These are phyloP conservation scores for Fusarium ramigenum DNA, from an alignment of 2,329 filamentous ascomycete species.

Conservation along the genomic window DNA sequence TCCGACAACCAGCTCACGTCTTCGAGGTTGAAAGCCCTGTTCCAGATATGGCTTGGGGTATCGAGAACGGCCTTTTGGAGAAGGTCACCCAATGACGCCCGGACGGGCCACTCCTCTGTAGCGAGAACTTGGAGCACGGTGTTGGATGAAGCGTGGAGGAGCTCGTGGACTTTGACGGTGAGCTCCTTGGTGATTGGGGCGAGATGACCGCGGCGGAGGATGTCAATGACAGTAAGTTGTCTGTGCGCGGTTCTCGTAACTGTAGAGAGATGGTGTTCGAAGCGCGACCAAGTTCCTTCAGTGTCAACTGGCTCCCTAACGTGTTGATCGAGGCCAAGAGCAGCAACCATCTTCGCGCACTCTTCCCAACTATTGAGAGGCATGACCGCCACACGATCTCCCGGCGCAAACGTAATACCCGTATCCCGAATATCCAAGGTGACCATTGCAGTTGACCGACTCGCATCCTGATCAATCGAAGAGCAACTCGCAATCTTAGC, in stretches of 20 bases:
- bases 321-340: constrained; percentile 58
- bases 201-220: constrained; percentile 61
- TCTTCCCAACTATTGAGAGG: constrained; percentile 64
- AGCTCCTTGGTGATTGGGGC: constrained; percentile 62
- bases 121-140: constrained; percentile 59
- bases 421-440: constrained; percentile 63
- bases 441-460: constrained; percentile 58
- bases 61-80: constrained; percentile 59
- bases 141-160: constrained; percentile 60
- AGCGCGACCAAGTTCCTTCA: constrained; percentile 56
- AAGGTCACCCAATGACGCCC: constrained; percentile 60
- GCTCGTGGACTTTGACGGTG: constrained; percentile 57
- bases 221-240: constrained; percentile 57
- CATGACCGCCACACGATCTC: constrained; percentile 64
- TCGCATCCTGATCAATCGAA: constrained; percentile 57
- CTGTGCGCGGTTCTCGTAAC: constrained; percentile 44
- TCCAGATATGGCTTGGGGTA: constrained; percentile 59
- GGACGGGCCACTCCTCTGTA: constrained; percentile 61
- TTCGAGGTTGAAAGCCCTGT: constrained; percentile 58
- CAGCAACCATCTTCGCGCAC: constrained; percentile 63
- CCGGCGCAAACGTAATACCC: constrained; percentile 62
- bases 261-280: constrained; percentile 56
- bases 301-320: constrained; percentile 54
- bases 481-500: constrained; percentile 56
- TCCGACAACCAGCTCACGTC: constrained; percentile 58